A percentile compares a stretch with the other conserved stretches of the same genome.
phyloP scores from a whole-genome alignment of 495 filamentous ascomycete genomes.

The Ascodesmis nigricans region DNA sequence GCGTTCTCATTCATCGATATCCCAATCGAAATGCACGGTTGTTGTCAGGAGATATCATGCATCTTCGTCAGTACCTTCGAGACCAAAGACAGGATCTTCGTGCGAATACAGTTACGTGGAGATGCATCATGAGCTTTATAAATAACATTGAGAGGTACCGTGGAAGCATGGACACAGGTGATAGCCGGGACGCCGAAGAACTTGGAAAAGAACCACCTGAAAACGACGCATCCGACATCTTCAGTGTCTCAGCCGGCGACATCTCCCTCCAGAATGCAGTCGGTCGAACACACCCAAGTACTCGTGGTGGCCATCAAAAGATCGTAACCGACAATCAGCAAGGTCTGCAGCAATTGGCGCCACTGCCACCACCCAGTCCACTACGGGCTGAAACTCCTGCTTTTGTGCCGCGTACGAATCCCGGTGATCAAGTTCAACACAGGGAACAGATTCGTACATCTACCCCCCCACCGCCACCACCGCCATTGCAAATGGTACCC shows the following conservation, averaged over 20 bases:
- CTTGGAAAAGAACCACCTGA: not conserved
- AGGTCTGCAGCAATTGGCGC: no score
- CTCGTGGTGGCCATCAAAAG: no score
- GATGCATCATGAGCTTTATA: slow-evolving; percentile 23
- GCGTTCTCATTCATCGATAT: slow-evolving; percentile 25
- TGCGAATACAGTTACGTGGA: slow-evolving; percentile 25
- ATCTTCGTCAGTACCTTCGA: slow-evolving; percentile 23
- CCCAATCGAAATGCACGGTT: slow-evolving; percentile 21
- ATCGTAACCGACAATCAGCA: no score
- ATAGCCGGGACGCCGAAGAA: not conserved
- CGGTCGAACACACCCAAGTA: no score
- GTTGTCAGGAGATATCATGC: slow-evolving; percentile 25
- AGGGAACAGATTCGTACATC: no score
- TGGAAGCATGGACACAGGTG: slow-evolving; percentile 2
- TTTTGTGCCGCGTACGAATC: no score
- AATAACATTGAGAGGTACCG: slow-evolving; percentile 17
- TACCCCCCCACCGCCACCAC: no score
- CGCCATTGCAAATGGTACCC: no score
- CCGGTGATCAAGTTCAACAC: no score
- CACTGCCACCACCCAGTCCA: no score
- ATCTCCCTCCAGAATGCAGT: not conserved
- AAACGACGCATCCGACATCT: not conserved
- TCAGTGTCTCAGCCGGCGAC: not conserved
- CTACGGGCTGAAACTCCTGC: no score
- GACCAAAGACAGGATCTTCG: slow-evolving; percentile 24